phyloP scores from a whole-genome alignment of 495 filamentous ascomycete genomes.

The Filosporella fistucella region DNA sequence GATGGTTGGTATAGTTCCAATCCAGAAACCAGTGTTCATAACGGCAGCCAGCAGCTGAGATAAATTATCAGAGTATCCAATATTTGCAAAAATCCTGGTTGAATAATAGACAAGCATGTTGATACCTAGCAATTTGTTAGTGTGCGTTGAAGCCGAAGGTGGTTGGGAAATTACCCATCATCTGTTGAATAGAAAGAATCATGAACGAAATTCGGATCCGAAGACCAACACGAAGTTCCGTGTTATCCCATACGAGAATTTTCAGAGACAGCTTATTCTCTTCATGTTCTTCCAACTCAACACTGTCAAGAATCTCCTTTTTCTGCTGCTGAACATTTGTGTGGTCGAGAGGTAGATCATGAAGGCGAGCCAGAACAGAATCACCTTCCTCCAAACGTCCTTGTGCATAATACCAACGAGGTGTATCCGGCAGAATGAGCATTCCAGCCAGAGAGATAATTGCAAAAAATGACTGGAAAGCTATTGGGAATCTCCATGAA shows the following conservation, averaged over 20 bases:
- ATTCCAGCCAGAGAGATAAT: slow-evolving; percentile 25
- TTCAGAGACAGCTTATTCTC: slow-evolving; percentile 21
- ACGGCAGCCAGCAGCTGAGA: slow-evolving; percentile 28
- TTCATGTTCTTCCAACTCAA: slow-evolving; percentile 26
- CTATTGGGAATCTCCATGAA: slow-evolving; percentile 34
- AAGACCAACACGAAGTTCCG: slow-evolving; percentile 23
- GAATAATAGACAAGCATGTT: slow-evolving; percentile 29
- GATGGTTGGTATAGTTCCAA: no score
- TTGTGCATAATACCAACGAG: slow-evolving; percentile 41
- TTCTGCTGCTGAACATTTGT: slow-evolving; percentile 25
- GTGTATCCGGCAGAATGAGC: slow-evolving; percentile 39
- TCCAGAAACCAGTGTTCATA: slow-evolving; percentile 20
- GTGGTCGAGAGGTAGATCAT: slow-evolving; percentile 27
- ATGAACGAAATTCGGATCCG: slow-evolving; percentile 26
- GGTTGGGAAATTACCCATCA: slow-evolving; percentile 21
- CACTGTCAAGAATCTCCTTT: slow-evolving; percentile 33
- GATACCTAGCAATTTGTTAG: slow-evolving; percentile 13
- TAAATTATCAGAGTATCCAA: slow-evolving; percentile 24
- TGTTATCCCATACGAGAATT: slow-evolving; percentile 25
- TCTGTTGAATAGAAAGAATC: slow-evolving; percentile 25
- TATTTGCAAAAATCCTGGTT: slow-evolving; percentile 26
- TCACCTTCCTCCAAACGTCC: slow-evolving; percentile 35
- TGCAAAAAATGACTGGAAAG: slow-evolving; percentile 32
- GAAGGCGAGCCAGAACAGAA: slow-evolving; percentile 31
- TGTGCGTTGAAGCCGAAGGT: not conserved